Evolutionary conservation across 257 asterid genomes (phyloP).

Genomic region (Primulina eburnea): DNA sequence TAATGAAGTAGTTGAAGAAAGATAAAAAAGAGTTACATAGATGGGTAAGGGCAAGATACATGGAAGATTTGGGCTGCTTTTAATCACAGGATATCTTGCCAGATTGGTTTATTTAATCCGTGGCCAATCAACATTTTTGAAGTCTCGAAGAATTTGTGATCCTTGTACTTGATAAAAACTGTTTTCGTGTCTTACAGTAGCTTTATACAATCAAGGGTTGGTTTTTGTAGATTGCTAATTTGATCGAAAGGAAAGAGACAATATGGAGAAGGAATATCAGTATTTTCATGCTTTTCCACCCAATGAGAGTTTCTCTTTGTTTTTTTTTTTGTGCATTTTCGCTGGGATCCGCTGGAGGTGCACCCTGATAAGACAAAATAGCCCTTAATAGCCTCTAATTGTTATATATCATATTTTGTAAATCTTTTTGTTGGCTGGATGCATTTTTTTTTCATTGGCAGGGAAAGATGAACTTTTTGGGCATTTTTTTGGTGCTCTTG

Average conservation of each 20-base stretch:
- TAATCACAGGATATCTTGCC: background rate
- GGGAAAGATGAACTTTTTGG: slow-evolving; percentile 78
- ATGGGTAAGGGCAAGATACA: too few relatives aligned
- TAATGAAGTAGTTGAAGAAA: background rate
- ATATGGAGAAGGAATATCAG: background rate
- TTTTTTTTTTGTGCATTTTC: too few relatives aligned
- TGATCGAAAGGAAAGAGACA: slow-evolving; percentile 11
- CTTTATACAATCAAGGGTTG: slow-evolving; percentile 12
- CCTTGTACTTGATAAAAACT: background rate
- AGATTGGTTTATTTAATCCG: background rate
- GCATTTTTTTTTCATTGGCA: slow-evolving; percentile 31
- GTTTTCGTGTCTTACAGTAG: background rate
- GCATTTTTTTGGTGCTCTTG: slow-evolving; percentile 69
- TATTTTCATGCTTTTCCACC: background rate
- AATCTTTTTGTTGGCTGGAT: background rate
- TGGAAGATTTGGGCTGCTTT: too few relatives aligned
- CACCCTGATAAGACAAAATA: background rate
- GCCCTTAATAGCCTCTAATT: background rate
- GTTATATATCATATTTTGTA: too few relatives aligned
- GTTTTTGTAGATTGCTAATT: background rate
- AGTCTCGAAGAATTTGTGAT: slow-evolving; percentile 1
- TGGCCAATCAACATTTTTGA: background rate
- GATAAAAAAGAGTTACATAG: background rate
- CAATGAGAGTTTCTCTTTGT: background rate
- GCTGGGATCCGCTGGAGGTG: background rate